phyloP scores from a whole-genome alignment of 805 yeast species.

The Lachancea sp. region DNA sequence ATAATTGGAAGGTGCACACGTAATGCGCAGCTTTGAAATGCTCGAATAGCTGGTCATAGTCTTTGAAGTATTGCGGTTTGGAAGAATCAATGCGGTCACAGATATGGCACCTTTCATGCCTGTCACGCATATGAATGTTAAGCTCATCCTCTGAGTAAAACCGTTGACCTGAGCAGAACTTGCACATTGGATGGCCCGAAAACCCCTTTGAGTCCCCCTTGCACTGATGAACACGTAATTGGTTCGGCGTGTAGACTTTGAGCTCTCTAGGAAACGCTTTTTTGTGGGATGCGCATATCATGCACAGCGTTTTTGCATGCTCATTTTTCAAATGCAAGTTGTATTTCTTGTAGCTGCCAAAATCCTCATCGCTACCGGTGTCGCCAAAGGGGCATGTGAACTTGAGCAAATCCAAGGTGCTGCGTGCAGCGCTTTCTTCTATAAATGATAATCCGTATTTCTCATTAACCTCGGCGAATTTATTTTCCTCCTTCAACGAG shows the following conservation, averaged over 20 bases:
- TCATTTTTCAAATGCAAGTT: conserved; percentile 56
- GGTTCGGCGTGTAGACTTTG: conserved; percentile 50
- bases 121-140: conserved; percentile 69
- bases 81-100: conserved; percentile 66
- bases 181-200: conserved; percentile 84
- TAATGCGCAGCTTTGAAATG: conserved; percentile 75
- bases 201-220: conserved; percentile 76
- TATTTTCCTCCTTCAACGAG: conserved; percentile 31
- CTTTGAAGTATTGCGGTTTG: conserved; percentile 66
- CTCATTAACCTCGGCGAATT: conserved; percentile 35
- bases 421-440: conserved; percentile 39
- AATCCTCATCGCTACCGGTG: conserved; percentile 28
- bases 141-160: conserved; percentile 89
- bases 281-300: conserved; percentile 70
- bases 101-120: conserved; percentile 83
- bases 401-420: conserved; percentile 46
- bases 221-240: conserved; percentile 61
- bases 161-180: conserved; percentile 64
- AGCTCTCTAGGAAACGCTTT: conserved; percentile 73
- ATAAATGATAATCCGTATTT: conserved; percentile 57
- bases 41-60: conserved; percentile 64
- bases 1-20: conserved; percentile 66
- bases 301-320: conserved; percentile 64
- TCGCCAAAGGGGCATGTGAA: conserved; percentile 51
- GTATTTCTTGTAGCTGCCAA: conserved; percentile 48